Evolutionary conservation across 2,329 filamentous ascomycete species (phyloP).

Genomic region (Plectosphaerella plurivora): DNA sequence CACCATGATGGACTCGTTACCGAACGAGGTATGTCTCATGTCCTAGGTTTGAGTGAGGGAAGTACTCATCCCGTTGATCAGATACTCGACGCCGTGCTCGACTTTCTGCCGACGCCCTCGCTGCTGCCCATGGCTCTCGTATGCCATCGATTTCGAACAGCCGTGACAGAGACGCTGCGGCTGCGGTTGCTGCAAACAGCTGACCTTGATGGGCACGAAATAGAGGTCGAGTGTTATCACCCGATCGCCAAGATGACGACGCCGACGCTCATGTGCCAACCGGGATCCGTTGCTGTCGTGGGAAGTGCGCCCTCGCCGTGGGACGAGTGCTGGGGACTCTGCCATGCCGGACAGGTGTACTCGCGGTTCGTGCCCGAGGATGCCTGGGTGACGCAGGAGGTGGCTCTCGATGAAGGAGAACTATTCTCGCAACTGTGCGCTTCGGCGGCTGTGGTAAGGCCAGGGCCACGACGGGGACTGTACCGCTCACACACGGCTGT

Average conservation of each 20-base stretch:
- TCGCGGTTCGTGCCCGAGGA: constrained; percentile 62
- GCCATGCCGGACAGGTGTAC: constrained; percentile 55
- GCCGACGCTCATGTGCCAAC: constrained; percentile 57
- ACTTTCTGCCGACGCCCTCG: constrained; percentile 40
- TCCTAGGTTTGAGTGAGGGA: not conserved
- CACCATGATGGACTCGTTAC: constrained; percentile 21
- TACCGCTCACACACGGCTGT: constrained; percentile 63
- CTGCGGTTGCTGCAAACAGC: constrained; percentile 57
- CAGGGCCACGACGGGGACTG: constrained; percentile 54
- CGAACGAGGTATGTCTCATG: constrained; percentile 24
- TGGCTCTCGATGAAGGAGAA: constrained; percentile 66
- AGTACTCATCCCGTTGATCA: constrained; percentile 16
- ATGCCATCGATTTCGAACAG: constrained; percentile 58
- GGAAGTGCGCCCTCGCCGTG: constrained; percentile 5
- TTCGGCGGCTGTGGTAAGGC: constrained; percentile 63
- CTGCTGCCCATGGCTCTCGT: constrained; percentile 54
- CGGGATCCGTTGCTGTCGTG: not conserved
- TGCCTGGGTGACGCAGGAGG: constrained; percentile 40
- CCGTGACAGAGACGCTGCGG: constrained; percentile 61
- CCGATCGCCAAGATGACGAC: constrained; percentile 65
- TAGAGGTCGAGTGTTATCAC: constrained; percentile 77
- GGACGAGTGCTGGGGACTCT: constrained; percentile 15
- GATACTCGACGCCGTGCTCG: constrained; percentile 47
- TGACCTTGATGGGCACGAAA: constrained; percentile 54
- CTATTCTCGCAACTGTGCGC: constrained; percentile 71